Evolutionary conservation across 495 filamentous ascomycete species (phyloP).

Genomic region (Sphaerosporella brunnea): DNA sequence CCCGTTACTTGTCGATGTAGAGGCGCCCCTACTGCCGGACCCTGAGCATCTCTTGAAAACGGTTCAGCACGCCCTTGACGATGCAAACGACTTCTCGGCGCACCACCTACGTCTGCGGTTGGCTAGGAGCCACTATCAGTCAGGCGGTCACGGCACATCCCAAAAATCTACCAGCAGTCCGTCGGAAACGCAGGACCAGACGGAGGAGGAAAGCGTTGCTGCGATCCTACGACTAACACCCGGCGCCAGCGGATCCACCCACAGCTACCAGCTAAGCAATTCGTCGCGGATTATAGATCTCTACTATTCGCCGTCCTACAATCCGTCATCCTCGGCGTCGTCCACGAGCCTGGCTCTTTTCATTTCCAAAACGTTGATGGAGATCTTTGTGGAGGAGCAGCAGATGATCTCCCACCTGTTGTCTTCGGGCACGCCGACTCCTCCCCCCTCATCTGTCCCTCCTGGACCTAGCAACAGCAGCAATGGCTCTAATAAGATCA

Average conservation of each 20-base stretch:
- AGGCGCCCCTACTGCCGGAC: slow-evolving; percentile 47
- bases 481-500: slow-evolving; percentile 20
- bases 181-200: background rate
- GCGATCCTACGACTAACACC: slow-evolving; percentile 52
- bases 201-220: slow-evolving; percentile 36
- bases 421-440: slow-evolving; percentile 35
- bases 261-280: slow-evolving; percentile 28
- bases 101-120: slow-evolving; percentile 69
- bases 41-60: slow-evolving; percentile 61
- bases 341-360: slow-evolving; percentile 62
- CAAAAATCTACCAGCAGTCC: background rate
- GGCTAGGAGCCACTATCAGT: slow-evolving; percentile 30
- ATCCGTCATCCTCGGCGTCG: slow-evolving; percentile 48
- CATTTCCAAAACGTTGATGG: slow-evolving; percentile 60
- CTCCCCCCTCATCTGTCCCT: slow-evolving; percentile 23
- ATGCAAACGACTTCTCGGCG: slow-evolving; percentile 79
- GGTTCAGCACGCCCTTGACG: slow-evolving; percentile 79
- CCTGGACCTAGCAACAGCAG: slow-evolving; percentile 16
- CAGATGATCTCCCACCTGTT: slow-evolving; percentile 72
- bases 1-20: slow-evolving; percentile 63
- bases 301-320: slow-evolving; percentile 57
- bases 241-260: slow-evolving; percentile 33
- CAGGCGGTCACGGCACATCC: too few relatives aligned
- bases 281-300: slow-evolving; percentile 60
- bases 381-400: slow-evolving; percentile 74